phyloP scores from a whole-genome alignment of 257 asterid genomes.

The Fraxinus pennsylvanica region DNA sequence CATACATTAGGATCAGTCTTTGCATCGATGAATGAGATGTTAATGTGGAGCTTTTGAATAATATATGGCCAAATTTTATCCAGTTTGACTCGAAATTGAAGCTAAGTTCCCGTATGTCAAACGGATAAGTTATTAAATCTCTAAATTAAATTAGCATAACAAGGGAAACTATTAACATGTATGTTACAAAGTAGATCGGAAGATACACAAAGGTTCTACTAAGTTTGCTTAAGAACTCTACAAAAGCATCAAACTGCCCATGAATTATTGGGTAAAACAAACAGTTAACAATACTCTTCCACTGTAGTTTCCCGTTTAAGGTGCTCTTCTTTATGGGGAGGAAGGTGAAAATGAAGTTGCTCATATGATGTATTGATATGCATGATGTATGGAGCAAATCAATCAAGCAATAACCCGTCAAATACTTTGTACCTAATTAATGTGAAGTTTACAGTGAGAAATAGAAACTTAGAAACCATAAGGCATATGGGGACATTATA shows the following conservation, averaged over 20 bases:
- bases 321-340: neutral
- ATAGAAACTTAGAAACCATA: neutral
- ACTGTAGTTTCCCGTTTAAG: neutral
- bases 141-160: neutral
- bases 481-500: neutral
- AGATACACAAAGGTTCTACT: neutral
- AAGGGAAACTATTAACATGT: neutral
- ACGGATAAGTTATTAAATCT: neutral
- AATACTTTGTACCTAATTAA: neutral
- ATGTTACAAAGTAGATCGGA: neutral
- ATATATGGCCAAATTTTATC: slow-evolving; percentile 1
- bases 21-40: no score
- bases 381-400: neutral
- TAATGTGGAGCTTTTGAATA: no score
- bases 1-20: no score
- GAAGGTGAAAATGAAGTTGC: neutral
- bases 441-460: neutral
- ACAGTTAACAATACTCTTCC: neutral
- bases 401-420: neutral
- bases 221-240: neutral
- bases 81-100: slow-evolving; percentile 8
- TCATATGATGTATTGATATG: neutral
- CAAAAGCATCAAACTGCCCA: neutral
- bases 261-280: neutral
- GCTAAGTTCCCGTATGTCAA: neutral